phyloP scores from a whole-genome alignment of 1,284 basidiomycete species.

The Puccinia horiana region DNA sequence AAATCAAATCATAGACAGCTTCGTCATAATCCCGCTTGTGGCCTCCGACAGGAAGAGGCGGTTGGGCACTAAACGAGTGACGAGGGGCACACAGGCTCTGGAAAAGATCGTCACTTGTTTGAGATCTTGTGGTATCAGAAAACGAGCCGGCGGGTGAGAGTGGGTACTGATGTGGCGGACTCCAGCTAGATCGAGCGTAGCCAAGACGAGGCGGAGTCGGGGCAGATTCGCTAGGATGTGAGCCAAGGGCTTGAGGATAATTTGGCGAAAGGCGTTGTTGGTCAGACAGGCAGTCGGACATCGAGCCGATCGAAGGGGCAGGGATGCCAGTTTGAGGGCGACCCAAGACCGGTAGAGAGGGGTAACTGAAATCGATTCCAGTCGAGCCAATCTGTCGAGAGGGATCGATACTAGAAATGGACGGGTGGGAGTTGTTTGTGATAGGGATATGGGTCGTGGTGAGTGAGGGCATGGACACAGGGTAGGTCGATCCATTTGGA shows the following conservation, averaged over 20 bases:
- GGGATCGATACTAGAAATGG: neutral
- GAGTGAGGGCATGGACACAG: neutral
- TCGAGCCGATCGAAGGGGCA: neutral
- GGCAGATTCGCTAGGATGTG: neutral
- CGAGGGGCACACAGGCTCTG: constrained; percentile 28
- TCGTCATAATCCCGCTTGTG: constrained; percentile 46
- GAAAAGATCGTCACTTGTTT: neutral
- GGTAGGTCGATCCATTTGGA: neutral
- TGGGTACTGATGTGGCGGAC: neutral
- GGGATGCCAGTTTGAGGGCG: neutral
- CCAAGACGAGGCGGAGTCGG: neutral
- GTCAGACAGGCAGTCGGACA: neutral
- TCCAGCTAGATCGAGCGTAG: constrained; percentile 20
- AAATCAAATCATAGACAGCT: constrained; percentile 30
- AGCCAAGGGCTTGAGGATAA: neutral
- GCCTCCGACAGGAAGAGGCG: neutral
- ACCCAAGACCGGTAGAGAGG: constrained; percentile 1
- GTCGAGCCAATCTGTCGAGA: neutral
- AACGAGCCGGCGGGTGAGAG: neutral
- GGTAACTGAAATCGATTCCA: constrained; percentile 5
- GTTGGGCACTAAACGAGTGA: neutral
- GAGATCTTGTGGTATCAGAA: constrained; percentile 15
- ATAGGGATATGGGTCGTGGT: neutral
- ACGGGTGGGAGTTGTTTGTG: neutral
- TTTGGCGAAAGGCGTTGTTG: constrained; percentile 11